Evolutionary conservation across 352 stramenopile genomes (phyloP).

Genomic region (Phytophthora melonis): DNA sequence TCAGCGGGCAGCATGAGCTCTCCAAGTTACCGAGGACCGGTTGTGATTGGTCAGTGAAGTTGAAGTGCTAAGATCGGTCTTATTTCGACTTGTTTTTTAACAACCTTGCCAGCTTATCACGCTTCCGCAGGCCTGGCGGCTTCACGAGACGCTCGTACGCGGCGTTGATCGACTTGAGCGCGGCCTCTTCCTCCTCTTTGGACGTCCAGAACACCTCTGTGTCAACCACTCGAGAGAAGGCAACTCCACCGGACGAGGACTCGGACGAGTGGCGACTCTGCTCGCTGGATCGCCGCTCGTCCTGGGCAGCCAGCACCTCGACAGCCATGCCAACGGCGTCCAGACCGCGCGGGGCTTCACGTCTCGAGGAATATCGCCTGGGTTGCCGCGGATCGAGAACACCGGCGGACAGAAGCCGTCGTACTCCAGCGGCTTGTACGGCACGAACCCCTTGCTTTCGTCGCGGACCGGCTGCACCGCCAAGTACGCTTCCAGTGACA

Average conservation of each 20-base stretch:
- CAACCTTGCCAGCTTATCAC: slow-evolving; percentile 19
- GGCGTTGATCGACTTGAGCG: slow-evolving; percentile 25
- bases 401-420: slow-evolving; percentile 24
- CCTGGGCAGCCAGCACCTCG: slow-evolving; percentile 18
- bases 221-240: not conserved
- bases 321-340: slow-evolving; percentile 25
- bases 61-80: too few species aligned
- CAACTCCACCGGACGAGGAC: slow-evolving; percentile 1
- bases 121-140: slow-evolving; percentile 9
- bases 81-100: too few species aligned
- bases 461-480: slow-evolving; percentile 34
- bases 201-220: slow-evolving; percentile 29
- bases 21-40: too few species aligned
- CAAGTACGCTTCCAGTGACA: slow-evolving; percentile 46
- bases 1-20: too few species aligned
- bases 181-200: slow-evolving; percentile 26
- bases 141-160: slow-evolving; percentile 17
- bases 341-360: slow-evolving; percentile 19
- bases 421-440: slow-evolving; percentile 45
- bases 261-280: not conserved
- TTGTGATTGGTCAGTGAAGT: too few species aligned
- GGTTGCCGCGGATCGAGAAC: slow-evolving; percentile 34
- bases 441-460: slow-evolving; percentile 34
- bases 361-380: slow-evolving; percentile 19
- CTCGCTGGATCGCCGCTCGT: slow-evolving; percentile 16